Conservation (phyloP, 1,284 basidiomycete genomes). For the Leccinum griseonigrum region DNA sequence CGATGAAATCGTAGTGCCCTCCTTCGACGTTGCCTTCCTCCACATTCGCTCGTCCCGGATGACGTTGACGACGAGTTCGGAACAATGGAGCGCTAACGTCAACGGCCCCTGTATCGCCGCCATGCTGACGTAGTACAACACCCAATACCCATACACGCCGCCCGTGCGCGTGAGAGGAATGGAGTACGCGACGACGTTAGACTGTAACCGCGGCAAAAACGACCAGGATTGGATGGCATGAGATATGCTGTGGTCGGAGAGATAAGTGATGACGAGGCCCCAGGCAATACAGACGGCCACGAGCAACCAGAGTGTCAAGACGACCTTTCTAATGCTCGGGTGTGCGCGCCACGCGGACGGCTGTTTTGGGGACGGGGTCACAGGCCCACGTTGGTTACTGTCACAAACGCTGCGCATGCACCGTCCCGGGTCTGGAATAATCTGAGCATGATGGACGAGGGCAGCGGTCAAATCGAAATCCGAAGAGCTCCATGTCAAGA, state of each 20-base stretch:
- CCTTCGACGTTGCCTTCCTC: conserved; percentile 19
- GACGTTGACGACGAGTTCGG: conserved; percentile 30
- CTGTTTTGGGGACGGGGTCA: conserved; percentile 8
- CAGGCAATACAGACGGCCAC: conserved; percentile 19
- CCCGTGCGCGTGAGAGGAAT: conserved; percentile 17
- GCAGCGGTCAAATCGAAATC: conserved; percentile 26
- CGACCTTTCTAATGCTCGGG: conserved; percentile 17
- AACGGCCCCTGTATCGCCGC: conserved; percentile 28
- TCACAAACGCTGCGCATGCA: conserved; percentile 26
- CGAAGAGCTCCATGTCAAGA: not conserved
- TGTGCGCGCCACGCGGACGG: conserved; percentile 31
- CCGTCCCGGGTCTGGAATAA: conserved; percentile 14
- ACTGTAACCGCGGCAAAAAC: conserved; percentile 26
- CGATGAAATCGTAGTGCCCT: conserved; percentile 15
- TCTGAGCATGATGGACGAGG: conserved; percentile 28
- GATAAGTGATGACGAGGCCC: conserved; percentile 21
- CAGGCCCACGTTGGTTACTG: not conserved
- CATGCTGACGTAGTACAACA: conserved; percentile 27
- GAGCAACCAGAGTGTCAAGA: conserved; percentile 22
- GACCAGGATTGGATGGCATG: conserved; percentile 18
- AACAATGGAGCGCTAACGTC: conserved; percentile 30
- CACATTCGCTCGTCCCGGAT: conserved; percentile 30
- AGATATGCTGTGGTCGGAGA: conserved; percentile 13
- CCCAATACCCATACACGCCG: conserved; percentile 25
- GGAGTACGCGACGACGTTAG: conserved; percentile 24